Percentiles rank a stretch among this genome's conserved stretches.
These are phyloP conservation scores for Cryptococcus deneoformans DNA, from an alignment of 1,284 basidiomycete genomes.

Conservation along the genomic window DNA sequence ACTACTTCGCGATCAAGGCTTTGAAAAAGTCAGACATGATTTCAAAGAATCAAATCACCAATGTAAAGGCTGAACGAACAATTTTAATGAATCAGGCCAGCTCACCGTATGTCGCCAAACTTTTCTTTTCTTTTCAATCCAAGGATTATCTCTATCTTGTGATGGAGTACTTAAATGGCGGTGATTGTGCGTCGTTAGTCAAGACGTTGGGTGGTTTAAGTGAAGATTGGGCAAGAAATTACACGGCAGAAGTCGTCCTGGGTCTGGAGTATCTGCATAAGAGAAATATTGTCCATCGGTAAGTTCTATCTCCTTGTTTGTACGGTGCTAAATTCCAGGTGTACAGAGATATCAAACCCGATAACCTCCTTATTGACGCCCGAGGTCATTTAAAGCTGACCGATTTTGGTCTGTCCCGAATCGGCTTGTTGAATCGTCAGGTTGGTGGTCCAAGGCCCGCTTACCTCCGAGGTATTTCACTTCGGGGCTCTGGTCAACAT, in stretches of 20 bases:
- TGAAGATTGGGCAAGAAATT: conserved; percentile 96
- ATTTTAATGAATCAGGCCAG: conserved; percentile 99
- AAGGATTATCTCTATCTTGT: conserved; percentile 93
- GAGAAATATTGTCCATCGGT: conserved; percentile 96
- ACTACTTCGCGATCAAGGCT: conserved; percentile 99
- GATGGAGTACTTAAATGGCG: conserved; percentile 98
- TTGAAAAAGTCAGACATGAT: conserved; percentile 99
- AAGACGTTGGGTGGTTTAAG: conserved; percentile 90
- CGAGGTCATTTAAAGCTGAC: conserved; percentile 96
- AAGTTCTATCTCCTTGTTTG: conserved; percentile 39
- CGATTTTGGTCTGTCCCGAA: conserved; percentile 95
- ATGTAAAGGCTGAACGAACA: conserved; percentile 99
- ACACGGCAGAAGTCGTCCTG: conserved; percentile 92
- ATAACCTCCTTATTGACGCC: conserved; percentile 94
- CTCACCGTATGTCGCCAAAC: conserved; percentile 97
- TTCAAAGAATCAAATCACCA: conserved; percentile 99
- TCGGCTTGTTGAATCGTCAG: conserved; percentile 95
- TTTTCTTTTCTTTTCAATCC: conserved; percentile 99
- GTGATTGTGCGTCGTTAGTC: conserved; percentile 94
- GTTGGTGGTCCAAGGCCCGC: conserved; percentile 67
- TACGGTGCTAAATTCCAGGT: conserved; percentile 1
- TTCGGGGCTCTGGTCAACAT: conserved; percentile 26
- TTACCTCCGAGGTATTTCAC: conserved; percentile 44
- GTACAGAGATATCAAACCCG: conserved; percentile 90
- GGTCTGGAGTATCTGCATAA: conserved; percentile 94